Evolutionary conservation across 2,329 filamentous ascomycete genomes (phyloP).

Genomic region (Hysterium pulicare): DNA sequence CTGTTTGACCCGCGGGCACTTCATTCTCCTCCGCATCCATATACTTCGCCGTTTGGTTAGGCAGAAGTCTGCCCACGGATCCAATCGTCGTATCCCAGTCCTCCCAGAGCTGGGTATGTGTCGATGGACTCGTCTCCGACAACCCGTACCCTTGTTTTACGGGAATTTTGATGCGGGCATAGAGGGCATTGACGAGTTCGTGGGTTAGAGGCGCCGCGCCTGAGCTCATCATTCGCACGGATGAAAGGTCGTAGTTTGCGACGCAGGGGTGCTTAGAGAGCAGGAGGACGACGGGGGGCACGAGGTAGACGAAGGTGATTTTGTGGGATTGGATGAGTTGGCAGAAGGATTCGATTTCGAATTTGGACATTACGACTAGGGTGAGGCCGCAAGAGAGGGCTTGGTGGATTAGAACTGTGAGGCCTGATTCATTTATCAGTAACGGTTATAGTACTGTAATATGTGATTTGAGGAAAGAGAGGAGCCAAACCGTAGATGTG

Average conservation of each 20-base stretch:
- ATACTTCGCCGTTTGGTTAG: slow-evolving; percentile 78
- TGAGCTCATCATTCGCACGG: slow-evolving; percentile 78
- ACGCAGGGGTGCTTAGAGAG: slow-evolving; percentile 77
- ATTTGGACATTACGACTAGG: slow-evolving; percentile 71
- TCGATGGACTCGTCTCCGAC: slow-evolving; percentile 79
- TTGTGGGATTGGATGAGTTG: slow-evolving; percentile 68
- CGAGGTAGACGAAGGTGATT: slow-evolving; percentile 76
- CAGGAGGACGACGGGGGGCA: slow-evolving; percentile 77
- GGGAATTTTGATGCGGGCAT: slow-evolving; percentile 68
- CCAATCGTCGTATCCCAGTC: slow-evolving; percentile 76
- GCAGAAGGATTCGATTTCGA: slow-evolving; percentile 79
- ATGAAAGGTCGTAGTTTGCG: slow-evolving; percentile 74
- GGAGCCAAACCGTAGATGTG: slow-evolving; percentile 84
- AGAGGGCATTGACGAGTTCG: slow-evolving; percentile 75
- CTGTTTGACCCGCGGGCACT: slow-evolving; percentile 58
- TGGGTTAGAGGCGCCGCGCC: slow-evolving; percentile 81
- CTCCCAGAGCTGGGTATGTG: slow-evolving; percentile 68
- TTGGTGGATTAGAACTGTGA: slow-evolving; percentile 70
- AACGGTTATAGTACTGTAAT: too few species aligned
- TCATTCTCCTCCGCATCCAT: slow-evolving; percentile 62
- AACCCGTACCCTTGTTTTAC: slow-evolving; percentile 94
- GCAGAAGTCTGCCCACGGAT: slow-evolving; percentile 71
- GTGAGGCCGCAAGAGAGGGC: slow-evolving; percentile 63
- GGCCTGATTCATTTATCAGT: slow-evolving; percentile 53
- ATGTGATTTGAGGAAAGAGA: too few species aligned